Conservation (phyloP, 352 stramenopile genomes). For the Phytopythium kandeliae region DNA sequence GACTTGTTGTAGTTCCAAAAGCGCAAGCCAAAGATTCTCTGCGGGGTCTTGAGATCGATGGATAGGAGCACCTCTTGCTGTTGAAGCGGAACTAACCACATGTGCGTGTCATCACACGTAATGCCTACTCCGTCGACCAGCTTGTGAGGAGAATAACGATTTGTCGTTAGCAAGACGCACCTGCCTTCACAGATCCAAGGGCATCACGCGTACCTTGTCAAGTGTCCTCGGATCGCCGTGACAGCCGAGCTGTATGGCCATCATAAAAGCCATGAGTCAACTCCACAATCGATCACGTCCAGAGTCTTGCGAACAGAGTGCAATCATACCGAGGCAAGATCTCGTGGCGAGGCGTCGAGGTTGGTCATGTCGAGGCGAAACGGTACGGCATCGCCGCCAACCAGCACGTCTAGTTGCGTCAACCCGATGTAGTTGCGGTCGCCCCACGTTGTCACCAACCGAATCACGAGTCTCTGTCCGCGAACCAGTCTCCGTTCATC, state of each 20-base stretch:
- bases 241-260: constrained; percentile 49
- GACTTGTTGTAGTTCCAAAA: constrained; percentile 86
- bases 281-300: too few relatives aligned
- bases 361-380: constrained; percentile 37
- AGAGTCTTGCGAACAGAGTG: not conserved
- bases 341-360: constrained; percentile 54
- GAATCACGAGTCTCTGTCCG: constrained; percentile 47
- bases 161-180: not conserved
- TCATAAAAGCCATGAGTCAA: constrained; percentile 1
- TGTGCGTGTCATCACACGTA: constrained; percentile 87
- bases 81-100: constrained; percentile 84
- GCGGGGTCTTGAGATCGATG: constrained; percentile 50
- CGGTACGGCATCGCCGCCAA: constrained; percentile 30
- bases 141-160: constrained; percentile 12
- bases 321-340: constrained; percentile 55
- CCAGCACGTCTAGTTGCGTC: constrained; percentile 65
- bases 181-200: not conserved
- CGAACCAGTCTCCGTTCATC: constrained; percentile 19
- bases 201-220: constrained; percentile 53
- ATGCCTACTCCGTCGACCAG: constrained; percentile 75
- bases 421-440: constrained; percentile 84
- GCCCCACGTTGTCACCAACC: constrained; percentile 65
- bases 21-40: constrained; percentile 55
- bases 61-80: constrained; percentile 31
- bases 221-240: constrained; percentile 77